Percentiles rank a stretch among this genome's conserved stretches.
These are phyloP conservation scores for Hymenoscyphus linearis DNA, from an alignment of 2,329 filamentous ascomycete genomes.

Conservation along the genomic window DNA sequence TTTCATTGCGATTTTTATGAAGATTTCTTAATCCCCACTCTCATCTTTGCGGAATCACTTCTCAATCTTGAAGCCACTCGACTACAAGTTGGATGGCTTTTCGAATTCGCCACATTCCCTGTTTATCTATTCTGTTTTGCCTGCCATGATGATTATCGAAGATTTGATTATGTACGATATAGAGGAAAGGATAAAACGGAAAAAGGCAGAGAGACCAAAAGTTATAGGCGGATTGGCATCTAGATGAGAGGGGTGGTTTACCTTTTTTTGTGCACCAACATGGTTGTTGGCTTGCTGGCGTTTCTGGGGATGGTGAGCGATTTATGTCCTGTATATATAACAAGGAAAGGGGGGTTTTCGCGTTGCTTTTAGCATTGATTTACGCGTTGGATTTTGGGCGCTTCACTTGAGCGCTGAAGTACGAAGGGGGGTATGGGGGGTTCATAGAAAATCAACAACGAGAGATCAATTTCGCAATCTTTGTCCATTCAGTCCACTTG, in stretches of 20 bases:
- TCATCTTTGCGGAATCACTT: conserved; percentile 8
- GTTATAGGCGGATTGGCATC: background rate
- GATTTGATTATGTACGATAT: conserved; percentile 4
- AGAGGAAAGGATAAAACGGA: conserved; percentile 4
- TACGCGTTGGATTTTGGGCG: background rate
- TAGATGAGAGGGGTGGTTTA: conserved; percentile 2
- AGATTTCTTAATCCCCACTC: conserved; percentile 8
- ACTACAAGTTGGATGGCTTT: background rate
- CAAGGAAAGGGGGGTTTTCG: background rate
- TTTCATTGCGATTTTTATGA: conserved; percentile 8
- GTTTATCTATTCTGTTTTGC: background rate
- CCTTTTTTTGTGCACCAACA: conserved; percentile 1
- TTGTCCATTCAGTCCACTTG: conserved; percentile 2
- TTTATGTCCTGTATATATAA: conserved; percentile 5
- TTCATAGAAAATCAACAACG: background rate
- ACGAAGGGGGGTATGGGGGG: background rate
- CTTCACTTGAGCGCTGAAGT: background rate
- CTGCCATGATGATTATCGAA: background rate
- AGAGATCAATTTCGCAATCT: conserved; percentile 5
- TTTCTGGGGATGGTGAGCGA: conserved; percentile 1
- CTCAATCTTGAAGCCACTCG: conserved; percentile 4
- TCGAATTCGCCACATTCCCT: background rate
- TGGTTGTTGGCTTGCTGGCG: conserved; percentile 5
- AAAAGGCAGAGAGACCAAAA: conserved; percentile 1
- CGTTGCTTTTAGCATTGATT: conserved; percentile 2